Base-by-base conservation (phyloP, 2,329 filamentous ascomycete species). In the Bertia moriformis region DNA sequence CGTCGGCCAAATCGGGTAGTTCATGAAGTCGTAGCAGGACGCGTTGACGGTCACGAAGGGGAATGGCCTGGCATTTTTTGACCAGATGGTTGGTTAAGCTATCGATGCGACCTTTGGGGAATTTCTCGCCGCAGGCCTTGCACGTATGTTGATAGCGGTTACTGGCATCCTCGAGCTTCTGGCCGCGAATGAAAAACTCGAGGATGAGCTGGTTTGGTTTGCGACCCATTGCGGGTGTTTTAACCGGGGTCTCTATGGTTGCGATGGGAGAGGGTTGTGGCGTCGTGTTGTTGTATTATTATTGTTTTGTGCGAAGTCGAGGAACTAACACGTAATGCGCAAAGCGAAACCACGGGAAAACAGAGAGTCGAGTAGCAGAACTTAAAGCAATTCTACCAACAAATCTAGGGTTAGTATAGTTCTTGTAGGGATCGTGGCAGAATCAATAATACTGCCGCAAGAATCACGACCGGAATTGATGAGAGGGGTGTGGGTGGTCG, bases 131-230 rank as follows among this genome's bases (percentile, higher is more conserved):
- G 56, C 86, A 93, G 47, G 78, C 71, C 58, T 83, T 89, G 72
- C 87, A 94, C 12, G 83, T 91, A 54, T 94, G 85, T 49, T 85
- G 79, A 54, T 95, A 95, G 42, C 88, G 77, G 58, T 93, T 94
- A 64, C 84, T 91, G 46, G 83, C 81, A 61, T 94, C 86, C 53
- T 81, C 77, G 50, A 94, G 71, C 62, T 94, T 94, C 29, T 76
- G 73, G 7, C 88, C 88, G 48, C 87, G 76, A 56, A 84, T 76
- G 58, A 94, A 95, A 66, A 86, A 91, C 60, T 89, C 78, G 57
- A 84, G 71, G 56, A 94, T 88, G 49, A 93, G 68, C 50, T 78
- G 76, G 59, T 91, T 89, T 46, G 84, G 85, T 61, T 81, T 80
- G 54, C 85, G 75, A 55, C 85, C 85, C 85, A 89, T 89, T 7